phyloP scores from a whole-genome alignment of 1,284 basidiomycete genomes.

The Cryptococcus neoformans region DNA sequence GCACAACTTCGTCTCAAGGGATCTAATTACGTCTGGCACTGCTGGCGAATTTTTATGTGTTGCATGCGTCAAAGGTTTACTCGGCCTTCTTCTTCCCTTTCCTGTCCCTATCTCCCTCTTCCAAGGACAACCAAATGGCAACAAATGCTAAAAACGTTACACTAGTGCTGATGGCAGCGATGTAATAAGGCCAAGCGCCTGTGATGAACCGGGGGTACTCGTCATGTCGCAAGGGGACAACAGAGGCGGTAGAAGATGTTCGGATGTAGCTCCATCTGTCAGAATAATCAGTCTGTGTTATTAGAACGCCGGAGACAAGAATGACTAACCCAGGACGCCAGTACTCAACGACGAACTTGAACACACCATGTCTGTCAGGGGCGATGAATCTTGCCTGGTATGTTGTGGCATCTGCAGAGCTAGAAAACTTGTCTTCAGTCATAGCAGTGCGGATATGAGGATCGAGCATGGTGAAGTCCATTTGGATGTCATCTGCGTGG shows the following conservation, averaged over 20 bases:
- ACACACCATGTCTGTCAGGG: constrained; percentile 95
- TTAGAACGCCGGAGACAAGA: neutral
- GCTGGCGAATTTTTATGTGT: neutral
- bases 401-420: constrained; percentile 38
- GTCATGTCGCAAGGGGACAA: constrained; percentile 92
- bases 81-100: constrained; percentile 47
- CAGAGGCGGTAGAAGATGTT: constrained; percentile 71
- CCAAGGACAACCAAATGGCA: constrained; percentile 67
- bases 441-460: constrained; percentile 81
- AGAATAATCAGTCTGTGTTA: neutral
- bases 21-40: neutral
- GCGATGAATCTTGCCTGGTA: constrained; percentile 78
- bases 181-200: constrained; percentile 93
- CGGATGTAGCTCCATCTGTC: constrained; percentile 67
- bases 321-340: constrained; percentile 72
- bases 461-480: constrained; percentile 98
- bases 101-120: constrained; percentile 53
- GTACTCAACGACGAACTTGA: constrained; percentile 89
- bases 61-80: constrained; percentile 12
- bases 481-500: constrained; percentile 71
- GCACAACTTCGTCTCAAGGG: neutral
- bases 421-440: constrained; percentile 48
- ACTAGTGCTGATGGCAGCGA: constrained; percentile 81
- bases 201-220: constrained; percentile 90
- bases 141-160: constrained; percentile 79